Evolutionary conservation across 2,329 filamentous ascomycete genomes (phyloP).

Genomic region (Colletotrichum acutatum): DNA sequence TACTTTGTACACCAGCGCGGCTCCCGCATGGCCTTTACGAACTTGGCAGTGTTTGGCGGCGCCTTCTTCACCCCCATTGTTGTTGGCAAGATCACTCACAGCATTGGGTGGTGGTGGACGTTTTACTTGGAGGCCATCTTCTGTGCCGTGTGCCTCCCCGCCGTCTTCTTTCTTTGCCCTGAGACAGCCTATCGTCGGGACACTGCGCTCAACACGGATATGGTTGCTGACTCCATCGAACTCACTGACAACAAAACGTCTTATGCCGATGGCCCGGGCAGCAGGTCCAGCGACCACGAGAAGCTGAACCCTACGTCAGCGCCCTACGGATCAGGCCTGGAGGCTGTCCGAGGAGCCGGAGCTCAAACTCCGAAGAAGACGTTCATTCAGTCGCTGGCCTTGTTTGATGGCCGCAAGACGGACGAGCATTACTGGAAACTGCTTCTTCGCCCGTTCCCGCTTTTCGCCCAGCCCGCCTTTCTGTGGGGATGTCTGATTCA

Average conservation of each 20-base stretch:
- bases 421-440: conserved; percentile 77
- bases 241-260: neutral
- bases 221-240: conserved; percentile 51
- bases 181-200: conserved; percentile 81
- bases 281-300: neutral
- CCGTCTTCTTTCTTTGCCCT: conserved; percentile 82
- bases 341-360: conserved; percentile 27
- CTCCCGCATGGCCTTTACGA: conserved; percentile 84
- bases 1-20: conserved; percentile 90
- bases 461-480: conserved; percentile 87
- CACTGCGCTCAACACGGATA: conserved; percentile 75
- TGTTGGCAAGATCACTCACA: conserved; percentile 84
- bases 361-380: conserved; percentile 61
- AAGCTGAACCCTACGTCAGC: neutral
- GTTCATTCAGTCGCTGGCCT: conserved; percentile 69
- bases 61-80: conserved; percentile 83
- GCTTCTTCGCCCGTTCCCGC: conserved; percentile 79
- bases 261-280: neutral
- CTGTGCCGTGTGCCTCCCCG: conserved; percentile 73
- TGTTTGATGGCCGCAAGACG: conserved; percentile 86
- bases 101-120: conserved; percentile 85
- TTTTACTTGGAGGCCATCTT: conserved; percentile 93
- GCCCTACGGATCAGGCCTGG: neutral
- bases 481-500: conserved; percentile 84
- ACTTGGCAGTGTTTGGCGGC: conserved; percentile 67